phyloP scores from a whole-genome alignment of 176 grass and related monocot species.

The Zoysia pacifica region DNA sequence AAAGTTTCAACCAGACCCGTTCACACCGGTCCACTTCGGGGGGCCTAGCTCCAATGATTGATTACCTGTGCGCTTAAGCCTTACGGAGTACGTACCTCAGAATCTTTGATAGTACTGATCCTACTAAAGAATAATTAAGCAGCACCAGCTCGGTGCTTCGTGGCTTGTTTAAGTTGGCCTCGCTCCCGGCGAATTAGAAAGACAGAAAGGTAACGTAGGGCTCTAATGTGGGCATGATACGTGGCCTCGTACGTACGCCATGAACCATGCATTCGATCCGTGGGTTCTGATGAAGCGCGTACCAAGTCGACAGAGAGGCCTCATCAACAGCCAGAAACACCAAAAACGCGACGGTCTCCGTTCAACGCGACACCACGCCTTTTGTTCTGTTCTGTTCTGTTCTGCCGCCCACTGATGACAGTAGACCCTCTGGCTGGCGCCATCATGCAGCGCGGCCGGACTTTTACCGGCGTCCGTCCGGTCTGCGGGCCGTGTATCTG shows the following conservation, averaged over 20 bases:
- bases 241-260: not conserved
- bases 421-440: not conserved
- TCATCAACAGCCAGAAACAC: not conserved
- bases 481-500: not conserved
- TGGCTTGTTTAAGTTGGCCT: not conserved
- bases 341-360: not conserved
- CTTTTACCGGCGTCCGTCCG: not conserved
- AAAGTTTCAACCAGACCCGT: not conserved
- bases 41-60: constrained; percentile 8
- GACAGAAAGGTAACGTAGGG: not conserved
- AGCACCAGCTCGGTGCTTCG: not conserved
- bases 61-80: not conserved
- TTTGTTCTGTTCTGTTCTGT: not conserved
- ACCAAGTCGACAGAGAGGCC: no score
- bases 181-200: not conserved
- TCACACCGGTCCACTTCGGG: constrained; percentile 28
- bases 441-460: not conserved
- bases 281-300: not conserved
- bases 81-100: not conserved
- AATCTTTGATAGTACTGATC: not conserved
- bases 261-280: not conserved
- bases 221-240: not conserved
- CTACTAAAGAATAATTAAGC: not conserved
- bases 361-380: not conserved
- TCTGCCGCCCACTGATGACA: not conserved